phyloP scores from a whole-genome alignment of 2,329 filamentous ascomycete genomes.

The Pseudonectria foliicola region DNA sequence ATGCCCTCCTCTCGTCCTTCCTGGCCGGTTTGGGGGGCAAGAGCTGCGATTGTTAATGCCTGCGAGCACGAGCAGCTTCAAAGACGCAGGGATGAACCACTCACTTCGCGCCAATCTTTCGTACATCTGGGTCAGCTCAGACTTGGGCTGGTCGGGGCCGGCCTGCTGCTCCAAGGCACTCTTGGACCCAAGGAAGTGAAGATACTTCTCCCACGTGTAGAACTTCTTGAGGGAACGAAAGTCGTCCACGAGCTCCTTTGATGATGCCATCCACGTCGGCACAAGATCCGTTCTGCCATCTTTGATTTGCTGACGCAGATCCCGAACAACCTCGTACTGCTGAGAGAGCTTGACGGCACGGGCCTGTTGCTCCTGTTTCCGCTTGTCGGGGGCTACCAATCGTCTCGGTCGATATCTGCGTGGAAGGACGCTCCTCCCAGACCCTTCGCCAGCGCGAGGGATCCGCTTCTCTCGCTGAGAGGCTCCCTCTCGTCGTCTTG shows the following conservation, averaged over 20 bases:
- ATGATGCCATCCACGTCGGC: slow-evolving; percentile 49
- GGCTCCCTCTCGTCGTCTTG: slow-evolving; percentile 4
- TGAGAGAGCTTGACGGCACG: slow-evolving; percentile 31
- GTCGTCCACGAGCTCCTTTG: slow-evolving; percentile 53
- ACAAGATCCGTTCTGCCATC: slow-evolving; percentile 38
- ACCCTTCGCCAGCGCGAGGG: slow-evolving; percentile 4
- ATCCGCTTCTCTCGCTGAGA: slow-evolving; percentile 1
- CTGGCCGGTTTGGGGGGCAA: slow-evolving; percentile 25
- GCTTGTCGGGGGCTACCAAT: slow-evolving; percentile 37
- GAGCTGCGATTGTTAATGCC: slow-evolving; percentile 18
- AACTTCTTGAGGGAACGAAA: slow-evolving; percentile 58
- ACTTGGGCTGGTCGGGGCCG: slow-evolving; percentile 24
- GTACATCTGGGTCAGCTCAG: slow-evolving; percentile 47
- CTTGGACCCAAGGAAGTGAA: slow-evolving; percentile 45
- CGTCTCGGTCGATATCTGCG: slow-evolving; percentile 39
- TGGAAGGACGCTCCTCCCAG: slow-evolving; percentile 24
- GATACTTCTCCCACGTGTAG: slow-evolving; percentile 60
- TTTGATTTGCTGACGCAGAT: slow-evolving; percentile 35
- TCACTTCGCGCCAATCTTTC: slow-evolving; percentile 48
- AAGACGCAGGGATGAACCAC: slow-evolving; percentile 18
- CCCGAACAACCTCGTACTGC: slow-evolving; percentile 38
- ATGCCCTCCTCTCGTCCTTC: slow-evolving; percentile 17
- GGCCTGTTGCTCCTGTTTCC: slow-evolving; percentile 37
- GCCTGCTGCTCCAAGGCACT: slow-evolving; percentile 15
- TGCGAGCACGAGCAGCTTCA: slow-evolving; percentile 4